Conservation (phyloP, 1,284 basidiomycete genomes). For the Fomes fomentarius region DNA sequence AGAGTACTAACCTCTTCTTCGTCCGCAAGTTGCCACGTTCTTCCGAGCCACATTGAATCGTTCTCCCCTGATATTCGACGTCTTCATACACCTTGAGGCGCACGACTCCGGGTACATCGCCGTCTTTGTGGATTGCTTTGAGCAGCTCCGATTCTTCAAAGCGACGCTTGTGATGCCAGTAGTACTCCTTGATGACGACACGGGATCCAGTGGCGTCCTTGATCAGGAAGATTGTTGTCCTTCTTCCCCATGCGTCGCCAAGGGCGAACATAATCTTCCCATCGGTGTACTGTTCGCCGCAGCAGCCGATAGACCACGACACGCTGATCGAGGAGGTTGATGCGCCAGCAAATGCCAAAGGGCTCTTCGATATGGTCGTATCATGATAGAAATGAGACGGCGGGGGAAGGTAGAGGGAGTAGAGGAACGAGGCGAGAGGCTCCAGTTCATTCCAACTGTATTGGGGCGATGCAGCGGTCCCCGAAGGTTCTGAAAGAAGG, state of each 20-base stretch:
- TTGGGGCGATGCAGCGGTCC: neutral
- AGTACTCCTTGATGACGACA: conserved; percentile 3
- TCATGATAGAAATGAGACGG: neutral
- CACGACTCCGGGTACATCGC: conserved; percentile 1
- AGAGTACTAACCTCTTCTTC: neutral
- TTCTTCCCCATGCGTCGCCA: neutral
- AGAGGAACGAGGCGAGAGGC: conserved; percentile 1
- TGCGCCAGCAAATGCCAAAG: too few relatives aligned
- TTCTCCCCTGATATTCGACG: neutral
- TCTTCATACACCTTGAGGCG: neutral
- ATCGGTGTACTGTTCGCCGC: neutral
- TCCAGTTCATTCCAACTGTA: neutral
- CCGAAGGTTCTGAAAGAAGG: conserved; percentile 3
- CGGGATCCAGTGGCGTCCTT: neutral
- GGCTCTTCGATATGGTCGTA: neutral
- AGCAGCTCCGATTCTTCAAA: neutral
- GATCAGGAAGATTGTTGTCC: neutral
- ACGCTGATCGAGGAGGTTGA: neutral
- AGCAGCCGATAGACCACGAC: neutral
- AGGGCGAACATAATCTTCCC: neutral
- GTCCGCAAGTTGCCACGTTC: neutral
- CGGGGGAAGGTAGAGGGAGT: conserved; percentile 3
- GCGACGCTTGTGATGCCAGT: neutral
- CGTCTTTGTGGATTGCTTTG: neutral
- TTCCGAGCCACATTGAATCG: neutral